Percentiles rank a stretch among this genome's conserved stretches.
phyloP scores from a whole-genome alignment of 169 alveolate species.

The Cryptosporidium muris region DNA sequence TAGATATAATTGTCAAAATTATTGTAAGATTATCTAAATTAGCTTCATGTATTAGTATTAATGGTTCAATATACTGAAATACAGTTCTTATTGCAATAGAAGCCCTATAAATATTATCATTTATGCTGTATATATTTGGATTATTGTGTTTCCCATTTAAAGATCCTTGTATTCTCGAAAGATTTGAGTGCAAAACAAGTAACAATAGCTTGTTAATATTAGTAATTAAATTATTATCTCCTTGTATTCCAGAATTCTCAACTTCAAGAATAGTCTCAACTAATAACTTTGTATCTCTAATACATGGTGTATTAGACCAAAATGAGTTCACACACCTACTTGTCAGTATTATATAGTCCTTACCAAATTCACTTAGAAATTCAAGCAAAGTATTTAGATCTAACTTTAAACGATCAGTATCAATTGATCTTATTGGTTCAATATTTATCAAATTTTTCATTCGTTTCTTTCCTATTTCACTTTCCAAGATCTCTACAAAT shows the following conservation, averaged over 20 bases:
- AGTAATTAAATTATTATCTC: conserved; percentile 13
- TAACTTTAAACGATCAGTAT: conserved; percentile 25
- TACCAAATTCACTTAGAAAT: conserved; percentile 66
- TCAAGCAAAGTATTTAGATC: conserved; percentile 58
- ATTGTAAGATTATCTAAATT: conserved; percentile 36
- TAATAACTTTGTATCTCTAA: conserved; percentile 49
- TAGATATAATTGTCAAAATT: conserved; percentile 38
- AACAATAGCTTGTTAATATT: conserved; percentile 30
- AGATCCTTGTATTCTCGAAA: conserved; percentile 32
- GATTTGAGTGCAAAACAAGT: conserved; percentile 60
- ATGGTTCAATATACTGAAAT: conserved; percentile 57
- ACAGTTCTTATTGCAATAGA: conserved; percentile 15
- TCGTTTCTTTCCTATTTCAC: conserved; percentile 12
- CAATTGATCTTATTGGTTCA: conserved; percentile 14
- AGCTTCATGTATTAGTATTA: conserved; percentile 35
- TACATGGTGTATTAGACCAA: conserved; percentile 67
- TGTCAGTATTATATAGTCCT: conserved; percentile 33
- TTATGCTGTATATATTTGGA: not conserved
- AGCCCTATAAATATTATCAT: conserved; percentile 36
- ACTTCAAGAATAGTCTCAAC: conserved; percentile 42
- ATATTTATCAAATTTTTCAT: conserved; percentile 15
- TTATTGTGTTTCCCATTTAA: not conserved
- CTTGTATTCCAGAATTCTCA: conserved; percentile 15
- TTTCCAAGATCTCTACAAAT: conserved; percentile 17
- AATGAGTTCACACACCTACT: conserved; percentile 59